Evolutionary conservation across 2,329 filamentous ascomycete genomes (phyloP).

Genomic region (Samsoniella hepiali): DNA sequence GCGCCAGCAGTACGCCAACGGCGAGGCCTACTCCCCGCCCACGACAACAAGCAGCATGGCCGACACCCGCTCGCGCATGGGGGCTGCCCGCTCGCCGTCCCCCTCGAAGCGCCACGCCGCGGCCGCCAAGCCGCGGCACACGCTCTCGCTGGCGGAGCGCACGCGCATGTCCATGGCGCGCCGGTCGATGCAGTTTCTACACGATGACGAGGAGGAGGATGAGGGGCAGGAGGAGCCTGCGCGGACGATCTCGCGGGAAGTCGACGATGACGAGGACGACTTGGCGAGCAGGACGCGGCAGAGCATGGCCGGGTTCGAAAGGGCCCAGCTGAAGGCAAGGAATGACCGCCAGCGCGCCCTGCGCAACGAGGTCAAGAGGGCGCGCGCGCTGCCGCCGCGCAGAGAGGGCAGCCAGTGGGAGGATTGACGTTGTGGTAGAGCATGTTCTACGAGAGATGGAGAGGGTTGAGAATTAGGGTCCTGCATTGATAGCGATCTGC

Average conservation of each 20-base stretch:
- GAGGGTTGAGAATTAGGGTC: too few relatives aligned
- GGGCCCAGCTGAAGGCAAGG: slow-evolving; percentile 54
- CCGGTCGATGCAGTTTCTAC: slow-evolving; percentile 40
- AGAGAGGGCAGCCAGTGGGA: slow-evolving; percentile 43
- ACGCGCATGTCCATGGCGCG: slow-evolving; percentile 78
- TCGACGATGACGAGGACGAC: slow-evolving; percentile 36
- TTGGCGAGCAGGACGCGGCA: slow-evolving; percentile 56
- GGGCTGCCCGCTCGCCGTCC: slow-evolving; percentile 47
- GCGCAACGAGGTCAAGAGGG: slow-evolving; percentile 47
- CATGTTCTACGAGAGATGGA: too few relatives aligned
- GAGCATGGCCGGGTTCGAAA: slow-evolving; percentile 62
- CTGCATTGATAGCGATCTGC: too few relatives aligned
- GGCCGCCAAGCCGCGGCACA: slow-evolving; percentile 45
- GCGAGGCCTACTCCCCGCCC: background rate
- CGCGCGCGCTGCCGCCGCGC: slow-evolving; percentile 35
- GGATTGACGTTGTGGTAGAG: background rate
- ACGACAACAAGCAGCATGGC: background rate
- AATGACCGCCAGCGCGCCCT: slow-evolving; percentile 47
- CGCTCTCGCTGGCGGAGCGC: slow-evolving; percentile 68
- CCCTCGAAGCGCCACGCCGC: slow-evolving; percentile 43
- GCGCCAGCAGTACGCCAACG: slow-evolving; percentile 7
- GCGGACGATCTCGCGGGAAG: background rate
- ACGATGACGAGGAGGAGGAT: slow-evolving; percentile 33
- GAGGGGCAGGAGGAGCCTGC: background rate
- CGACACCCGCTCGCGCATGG: background rate